These are phyloP conservation scores for Cystobasidium tubakii DNA, from an alignment of 768 basidiomycete genomes.

Conservation along the genomic window DNA sequence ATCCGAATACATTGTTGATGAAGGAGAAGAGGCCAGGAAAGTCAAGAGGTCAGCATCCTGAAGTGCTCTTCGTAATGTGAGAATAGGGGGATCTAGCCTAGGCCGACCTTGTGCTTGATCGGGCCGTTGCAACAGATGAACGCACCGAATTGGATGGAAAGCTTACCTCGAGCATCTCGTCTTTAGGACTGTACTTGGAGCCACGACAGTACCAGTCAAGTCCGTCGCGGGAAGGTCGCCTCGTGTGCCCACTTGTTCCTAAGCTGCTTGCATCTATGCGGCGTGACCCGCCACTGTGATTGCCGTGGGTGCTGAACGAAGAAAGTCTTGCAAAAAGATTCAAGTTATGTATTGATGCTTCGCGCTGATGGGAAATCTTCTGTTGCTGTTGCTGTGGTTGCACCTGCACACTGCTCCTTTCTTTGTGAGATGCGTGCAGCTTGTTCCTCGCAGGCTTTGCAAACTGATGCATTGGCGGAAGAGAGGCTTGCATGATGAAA, in stretches of 20 bases:
- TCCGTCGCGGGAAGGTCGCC: conserved; percentile 10
- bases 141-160: neutral
- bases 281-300: conserved; percentile 13
- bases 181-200: neutral
- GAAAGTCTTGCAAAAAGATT: conserved; percentile 5
- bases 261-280: neutral
- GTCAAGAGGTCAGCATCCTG: neutral
- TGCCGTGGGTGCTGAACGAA: conserved; percentile 17
- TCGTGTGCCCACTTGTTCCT: neutral
- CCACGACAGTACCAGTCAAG: conserved; percentile 12
- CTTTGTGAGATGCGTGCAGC: neutral
- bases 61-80: neutral
- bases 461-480: conserved; percentile 28
- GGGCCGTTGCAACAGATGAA: neutral
- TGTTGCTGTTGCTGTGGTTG: neutral
- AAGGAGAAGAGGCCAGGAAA: neutral
- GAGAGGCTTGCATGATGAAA: conserved; percentile 18
- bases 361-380: neutral
- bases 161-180: conserved; percentile 3
- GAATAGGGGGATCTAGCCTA: neutral
- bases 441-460: conserved; percentile 13
- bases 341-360: neutral
- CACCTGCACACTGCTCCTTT: neutral
- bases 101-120: neutral
- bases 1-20: neutral